Evolutionary conservation across 495 filamentous ascomycete genomes (phyloP).

Genomic region (Trichoderma parareesei): DNA sequence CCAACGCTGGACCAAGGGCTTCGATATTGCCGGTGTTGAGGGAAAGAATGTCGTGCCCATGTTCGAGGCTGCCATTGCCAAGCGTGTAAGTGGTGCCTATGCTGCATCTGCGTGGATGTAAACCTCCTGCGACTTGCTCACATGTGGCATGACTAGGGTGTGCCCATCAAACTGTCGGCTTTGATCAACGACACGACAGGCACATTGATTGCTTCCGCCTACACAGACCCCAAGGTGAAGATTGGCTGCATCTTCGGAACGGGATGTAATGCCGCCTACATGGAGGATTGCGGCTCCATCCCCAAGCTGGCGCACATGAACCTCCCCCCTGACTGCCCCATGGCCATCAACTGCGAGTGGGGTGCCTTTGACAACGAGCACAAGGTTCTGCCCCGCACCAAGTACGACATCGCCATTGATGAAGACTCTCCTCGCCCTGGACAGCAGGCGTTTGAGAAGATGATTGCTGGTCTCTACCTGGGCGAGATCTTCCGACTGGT

Average conservation of each 20-base stretch:
- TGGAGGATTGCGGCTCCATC: slow-evolving; percentile 85
- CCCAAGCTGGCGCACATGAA: slow-evolving; percentile 93
- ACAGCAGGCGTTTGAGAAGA: slow-evolving; percentile 96
- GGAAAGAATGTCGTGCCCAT: slow-evolving; percentile 90
- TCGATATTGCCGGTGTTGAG: slow-evolving; percentile 95
- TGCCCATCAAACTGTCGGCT: slow-evolving; percentile 89
- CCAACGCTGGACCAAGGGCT: slow-evolving; percentile 98
- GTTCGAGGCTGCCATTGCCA: slow-evolving; percentile 74
- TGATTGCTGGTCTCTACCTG: slow-evolving; percentile 92
- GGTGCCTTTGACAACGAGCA: slow-evolving; percentile 98
- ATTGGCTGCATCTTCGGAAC: slow-evolving; percentile 99
- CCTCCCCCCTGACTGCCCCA: slow-evolving; percentile 78
- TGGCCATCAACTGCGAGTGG: slow-evolving; percentile 99
- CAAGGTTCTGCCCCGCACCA: slow-evolving; percentile 80
- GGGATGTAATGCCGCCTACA: slow-evolving; percentile 96
- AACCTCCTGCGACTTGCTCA: slow-evolving; percentile 9
- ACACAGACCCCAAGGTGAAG: slow-evolving; percentile 84
- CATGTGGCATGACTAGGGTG: slow-evolving; percentile 44
- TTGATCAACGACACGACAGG: slow-evolving; percentile 98
- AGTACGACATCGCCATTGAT: slow-evolving; percentile 79
- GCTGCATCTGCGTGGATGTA: not conserved
- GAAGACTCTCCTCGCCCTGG: slow-evolving; percentile 88
- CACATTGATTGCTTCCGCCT: slow-evolving; percentile 95
- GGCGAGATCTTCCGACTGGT: slow-evolving; percentile 93
- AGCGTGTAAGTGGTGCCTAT: slow-evolving; percentile 49